Base-by-base conservation (phyloP, 1,284 basidiomycete species). In the Ustilago tritici region DNA sequence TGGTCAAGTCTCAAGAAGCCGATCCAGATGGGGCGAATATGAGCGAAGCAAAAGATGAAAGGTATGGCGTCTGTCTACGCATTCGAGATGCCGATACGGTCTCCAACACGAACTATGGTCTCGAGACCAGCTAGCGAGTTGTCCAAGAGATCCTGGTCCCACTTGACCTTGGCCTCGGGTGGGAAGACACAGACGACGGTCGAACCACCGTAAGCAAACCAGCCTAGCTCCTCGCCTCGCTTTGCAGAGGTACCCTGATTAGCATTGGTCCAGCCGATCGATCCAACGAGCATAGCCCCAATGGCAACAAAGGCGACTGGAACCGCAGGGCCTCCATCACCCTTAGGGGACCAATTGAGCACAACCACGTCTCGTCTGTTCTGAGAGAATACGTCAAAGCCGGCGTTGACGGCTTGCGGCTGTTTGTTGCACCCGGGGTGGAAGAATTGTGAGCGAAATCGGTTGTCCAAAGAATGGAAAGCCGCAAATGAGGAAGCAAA, bases 61-160 rank as follows among this genome's bases (percentile, higher is more conserved):
- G 3, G 40, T 12, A 41, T 41, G 40, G 23, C 23, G 23, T 28
- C 23, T 12, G 14, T 4, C 43, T 52, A 76, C 11, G 60, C 63
- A 11, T 58, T 67, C 2, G 75, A 72, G 17, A 74, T 43, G 31
- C 82, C 83, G 36, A 85, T 76, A 19, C 81, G 70, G 61, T 78
- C 81, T 8, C 83, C 82, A 3, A 92, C 92, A 86, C 91, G 90
- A 36, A 94, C 89, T 11, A 92, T 87, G n/a, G 92, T 93, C 87
- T 94, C 93, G 59, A 92, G 88, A 15, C 89, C 88, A 59, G 88
- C 86, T 61, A 87, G 79, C 40, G 92, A 92, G 76, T 90, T 91
- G 49, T 92, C 89, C 19, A 95, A 80, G n/a, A 98, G 87, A 85
- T 98, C 96, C 77, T 95, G 92, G 82, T 98, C 96, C 92, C 94